phyloP scores from a whole-genome alignment of 1,139 yeast genomes.

The Zhuliangozyma parablackwelliae region DNA sequence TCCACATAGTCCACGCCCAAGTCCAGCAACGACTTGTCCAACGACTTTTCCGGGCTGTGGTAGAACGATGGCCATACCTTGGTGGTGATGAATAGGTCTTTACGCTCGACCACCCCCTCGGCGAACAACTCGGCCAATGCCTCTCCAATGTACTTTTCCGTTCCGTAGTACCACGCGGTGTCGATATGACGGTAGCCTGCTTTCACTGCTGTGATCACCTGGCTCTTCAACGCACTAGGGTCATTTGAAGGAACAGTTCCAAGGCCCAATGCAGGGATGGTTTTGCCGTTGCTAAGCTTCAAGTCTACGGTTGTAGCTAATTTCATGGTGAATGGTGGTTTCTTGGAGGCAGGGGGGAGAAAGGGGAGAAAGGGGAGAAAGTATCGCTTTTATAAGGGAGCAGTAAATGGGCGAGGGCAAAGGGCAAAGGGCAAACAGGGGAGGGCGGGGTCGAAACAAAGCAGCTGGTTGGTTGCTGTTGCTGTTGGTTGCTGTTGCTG shows the following conservation, averaged over 20 bases:
- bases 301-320: slow-evolving; percentile 20
- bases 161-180: slow-evolving; percentile 47
- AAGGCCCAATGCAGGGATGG: slow-evolving; percentile 36
- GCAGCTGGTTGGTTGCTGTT: too few species aligned
- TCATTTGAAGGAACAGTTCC: slow-evolving; percentile 36
- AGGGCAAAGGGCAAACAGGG: too few species aligned
- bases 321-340: slow-evolving; percentile 4
- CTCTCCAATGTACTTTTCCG: slow-evolving; percentile 47
- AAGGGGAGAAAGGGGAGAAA: too few species aligned
- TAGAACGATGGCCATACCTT: slow-evolving; percentile 52
- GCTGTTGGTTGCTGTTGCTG: too few species aligned
- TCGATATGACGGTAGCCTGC: slow-evolving; percentile 42
- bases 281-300: slow-evolving; percentile 27
- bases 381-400: too few species aligned
- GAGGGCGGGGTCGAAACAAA: too few species aligned
- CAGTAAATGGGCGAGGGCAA: too few species aligned
- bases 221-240: slow-evolving; percentile 29
- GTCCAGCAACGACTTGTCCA: slow-evolving; percentile 29
- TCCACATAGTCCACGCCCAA: slow-evolving; percentile 57
- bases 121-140: slow-evolving; percentile 46
- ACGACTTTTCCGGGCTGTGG: slow-evolving; percentile 34
- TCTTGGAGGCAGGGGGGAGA: too few species aligned
- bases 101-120: slow-evolving; percentile 48
- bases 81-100: slow-evolving; percentile 56
- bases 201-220: slow-evolving; percentile 35